A percentile compares a stretch with the other conserved stretches of the same genome.
These are phyloP conservation scores for Pleurotus djamor DNA, from an alignment of 768 basidiomycete genomes.

Conservation along the genomic window DNA sequence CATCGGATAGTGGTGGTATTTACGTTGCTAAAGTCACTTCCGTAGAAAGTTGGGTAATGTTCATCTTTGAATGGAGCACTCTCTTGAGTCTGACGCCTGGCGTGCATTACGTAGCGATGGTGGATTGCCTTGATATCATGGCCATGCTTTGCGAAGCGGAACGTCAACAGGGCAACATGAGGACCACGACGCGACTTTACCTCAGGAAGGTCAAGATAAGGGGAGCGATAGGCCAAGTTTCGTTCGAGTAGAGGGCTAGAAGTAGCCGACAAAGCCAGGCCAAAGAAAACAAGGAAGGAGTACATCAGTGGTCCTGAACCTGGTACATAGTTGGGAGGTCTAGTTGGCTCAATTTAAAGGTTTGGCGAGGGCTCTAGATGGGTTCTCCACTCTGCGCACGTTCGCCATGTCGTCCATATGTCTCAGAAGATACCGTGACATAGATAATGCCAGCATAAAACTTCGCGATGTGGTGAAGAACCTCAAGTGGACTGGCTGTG, in stretches of 20 bases:
- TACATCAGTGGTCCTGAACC: neutral
- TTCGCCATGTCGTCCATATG: too few relatives aligned
- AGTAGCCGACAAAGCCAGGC: constrained; percentile 11
- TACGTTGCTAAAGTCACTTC: constrained; percentile 47
- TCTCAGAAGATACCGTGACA: too few relatives aligned
- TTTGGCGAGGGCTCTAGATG: too few relatives aligned
- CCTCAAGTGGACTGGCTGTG: too few relatives aligned
- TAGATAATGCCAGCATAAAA: too few relatives aligned
- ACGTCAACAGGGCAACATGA: too few relatives aligned
- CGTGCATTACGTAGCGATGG: constrained; percentile 28
- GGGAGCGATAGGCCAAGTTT: constrained; percentile 41
- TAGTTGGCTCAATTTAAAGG: too few relatives aligned
- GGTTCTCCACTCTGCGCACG: too few relatives aligned
- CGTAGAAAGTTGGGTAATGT: constrained; percentile 48
- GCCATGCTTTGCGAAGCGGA: too few relatives aligned
- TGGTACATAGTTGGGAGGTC: neutral
- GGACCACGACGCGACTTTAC: neutral
- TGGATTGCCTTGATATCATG: constrained; percentile 33
- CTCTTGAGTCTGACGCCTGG: constrained; percentile 31
- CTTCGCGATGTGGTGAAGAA: too few relatives aligned
- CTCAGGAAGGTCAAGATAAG: constrained; percentile 31
- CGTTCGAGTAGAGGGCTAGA: constrained; percentile 25
- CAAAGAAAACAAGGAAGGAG: constrained; percentile 10
- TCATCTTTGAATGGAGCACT: constrained; percentile 38
- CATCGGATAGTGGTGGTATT: neutral